phyloP scores from a whole-genome alignment of 768 basidiomycete genomes.

The Cystobasidium onofrii region DNA sequence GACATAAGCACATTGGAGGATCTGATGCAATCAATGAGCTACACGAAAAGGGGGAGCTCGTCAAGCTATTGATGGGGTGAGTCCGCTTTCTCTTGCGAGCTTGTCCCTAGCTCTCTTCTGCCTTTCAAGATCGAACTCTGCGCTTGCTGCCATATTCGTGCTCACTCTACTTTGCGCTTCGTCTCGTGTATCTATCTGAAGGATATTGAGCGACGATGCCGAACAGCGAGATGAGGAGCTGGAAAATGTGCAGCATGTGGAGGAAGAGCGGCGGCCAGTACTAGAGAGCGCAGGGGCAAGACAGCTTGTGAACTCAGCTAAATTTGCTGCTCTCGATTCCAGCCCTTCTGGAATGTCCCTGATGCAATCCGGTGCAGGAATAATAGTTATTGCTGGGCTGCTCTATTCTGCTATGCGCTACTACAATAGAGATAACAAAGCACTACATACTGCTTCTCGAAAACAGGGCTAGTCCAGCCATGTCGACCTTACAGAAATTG shows the following conservation, averaged over 20 bases:
- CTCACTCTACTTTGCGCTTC: not conserved
- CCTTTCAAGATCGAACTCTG: not conserved
- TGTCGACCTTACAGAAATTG: not conserved
- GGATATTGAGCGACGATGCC: not conserved
- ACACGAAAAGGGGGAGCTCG: slow-evolving; percentile 28
- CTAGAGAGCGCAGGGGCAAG: not conserved
- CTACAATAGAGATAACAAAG: slow-evolving; percentile 11
- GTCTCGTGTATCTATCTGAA: not conserved
- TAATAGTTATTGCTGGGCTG: slow-evolving; percentile 7
- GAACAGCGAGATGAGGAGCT: not conserved
- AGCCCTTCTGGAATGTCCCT: slow-evolving; percentile 20
- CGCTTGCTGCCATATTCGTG: not conserved
- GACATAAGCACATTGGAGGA: slow-evolving; percentile 32
- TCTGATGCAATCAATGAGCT: slow-evolving; percentile 19
- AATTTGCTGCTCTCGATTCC: slow-evolving; percentile 15
- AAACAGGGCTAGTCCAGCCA: not conserved
- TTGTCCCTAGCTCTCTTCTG: not conserved
- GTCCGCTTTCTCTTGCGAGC: not conserved
- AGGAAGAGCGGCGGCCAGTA: not conserved
- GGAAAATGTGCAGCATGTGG: not conserved
- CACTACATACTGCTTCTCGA: not conserved
- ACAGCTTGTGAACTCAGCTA: slow-evolving; percentile 17
- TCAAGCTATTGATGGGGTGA: slow-evolving; percentile 21
- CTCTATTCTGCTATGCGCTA: not conserved
- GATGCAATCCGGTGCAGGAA: slow-evolving; percentile 22